phyloP scores from a whole-genome alignment of 768 basidiomycete species.

The Boletus sp. region DNA sequence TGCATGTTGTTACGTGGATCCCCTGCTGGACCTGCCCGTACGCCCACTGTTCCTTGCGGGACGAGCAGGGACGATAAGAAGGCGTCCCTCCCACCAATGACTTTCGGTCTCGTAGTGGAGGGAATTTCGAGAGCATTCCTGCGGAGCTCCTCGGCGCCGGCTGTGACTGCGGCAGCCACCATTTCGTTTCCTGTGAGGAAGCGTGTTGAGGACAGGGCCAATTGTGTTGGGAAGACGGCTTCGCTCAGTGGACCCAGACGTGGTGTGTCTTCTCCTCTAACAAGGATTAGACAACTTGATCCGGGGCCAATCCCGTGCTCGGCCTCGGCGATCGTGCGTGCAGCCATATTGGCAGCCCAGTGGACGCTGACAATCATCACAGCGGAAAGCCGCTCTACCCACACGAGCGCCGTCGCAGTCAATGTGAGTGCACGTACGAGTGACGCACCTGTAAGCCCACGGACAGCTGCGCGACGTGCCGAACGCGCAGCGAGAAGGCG shows the following conservation, averaged over 20 bases:
- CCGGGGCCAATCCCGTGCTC: neutral
- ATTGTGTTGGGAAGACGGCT: neutral
- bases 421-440: neutral
- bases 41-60: neutral
- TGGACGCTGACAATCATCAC: neutral
- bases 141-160: neutral
- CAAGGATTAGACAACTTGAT: neutral
- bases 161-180: neutral
- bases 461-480: constrained; percentile 17
- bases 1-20: neutral
- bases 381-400: neutral
- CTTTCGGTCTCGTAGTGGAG: neutral
- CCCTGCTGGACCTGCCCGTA: neutral
- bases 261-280: neutral
- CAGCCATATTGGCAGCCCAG: neutral
- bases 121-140: neutral
- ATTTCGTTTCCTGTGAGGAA: constrained; percentile 24
- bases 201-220: neutral
- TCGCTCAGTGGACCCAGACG: neutral
- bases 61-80: neutral
- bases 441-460: constrained; percentile 10
- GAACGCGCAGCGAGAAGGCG: constrained; percentile 19
- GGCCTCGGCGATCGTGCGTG: neutral
- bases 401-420: neutral
- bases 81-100: neutral